Conservation (phyloP, 202 grass and related monocot genomes). For the Sporobolus alterniflorus region DNA sequence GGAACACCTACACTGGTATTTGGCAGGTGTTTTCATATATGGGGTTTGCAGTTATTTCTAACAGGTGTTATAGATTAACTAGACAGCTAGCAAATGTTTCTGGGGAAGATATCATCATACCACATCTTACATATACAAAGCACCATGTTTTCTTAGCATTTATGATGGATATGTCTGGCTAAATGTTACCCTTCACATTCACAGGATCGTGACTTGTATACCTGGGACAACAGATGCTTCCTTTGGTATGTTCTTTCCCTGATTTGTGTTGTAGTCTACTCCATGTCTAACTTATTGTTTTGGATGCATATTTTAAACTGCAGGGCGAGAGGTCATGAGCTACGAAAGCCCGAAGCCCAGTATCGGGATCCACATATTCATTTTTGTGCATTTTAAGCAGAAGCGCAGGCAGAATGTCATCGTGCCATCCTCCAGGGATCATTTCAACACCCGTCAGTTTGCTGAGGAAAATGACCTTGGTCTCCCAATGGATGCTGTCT, state of each 20-base stretch:
- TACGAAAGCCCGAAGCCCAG: constrained; percentile 88
- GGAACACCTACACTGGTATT: constrained; percentile 94
- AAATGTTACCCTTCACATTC: constrained; percentile 36
- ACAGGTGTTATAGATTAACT: neutral
- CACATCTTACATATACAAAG: constrained; percentile 5
- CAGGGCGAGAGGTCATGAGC: constrained; percentile 67
- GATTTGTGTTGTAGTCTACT: neutral
- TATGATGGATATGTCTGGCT: neutral
- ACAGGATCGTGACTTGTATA: constrained; percentile 86
- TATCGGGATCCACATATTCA: constrained; percentile 95
- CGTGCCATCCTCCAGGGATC: constrained; percentile 57
- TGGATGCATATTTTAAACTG: constrained; percentile 1
- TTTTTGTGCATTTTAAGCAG: constrained; percentile 96
- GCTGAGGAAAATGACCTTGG: constrained; percentile 76
- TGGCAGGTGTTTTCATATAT: neutral
- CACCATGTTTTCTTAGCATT: constrained; percentile 6
- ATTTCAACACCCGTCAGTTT: constrained; percentile 80
- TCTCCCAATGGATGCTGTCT: constrained; percentile 84
- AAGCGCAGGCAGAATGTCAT: constrained; percentile 52
- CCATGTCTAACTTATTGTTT: constrained; percentile 2
- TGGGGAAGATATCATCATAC: neutral
- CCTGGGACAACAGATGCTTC: constrained; percentile 84
- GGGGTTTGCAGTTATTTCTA: constrained; percentile 1
- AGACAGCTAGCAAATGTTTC: constrained; percentile 26
- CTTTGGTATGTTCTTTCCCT: constrained; percentile 61